Base-by-base conservation (phyloP, 139 green algal genomes). In the Mychonastes homosphaera region DNA sequence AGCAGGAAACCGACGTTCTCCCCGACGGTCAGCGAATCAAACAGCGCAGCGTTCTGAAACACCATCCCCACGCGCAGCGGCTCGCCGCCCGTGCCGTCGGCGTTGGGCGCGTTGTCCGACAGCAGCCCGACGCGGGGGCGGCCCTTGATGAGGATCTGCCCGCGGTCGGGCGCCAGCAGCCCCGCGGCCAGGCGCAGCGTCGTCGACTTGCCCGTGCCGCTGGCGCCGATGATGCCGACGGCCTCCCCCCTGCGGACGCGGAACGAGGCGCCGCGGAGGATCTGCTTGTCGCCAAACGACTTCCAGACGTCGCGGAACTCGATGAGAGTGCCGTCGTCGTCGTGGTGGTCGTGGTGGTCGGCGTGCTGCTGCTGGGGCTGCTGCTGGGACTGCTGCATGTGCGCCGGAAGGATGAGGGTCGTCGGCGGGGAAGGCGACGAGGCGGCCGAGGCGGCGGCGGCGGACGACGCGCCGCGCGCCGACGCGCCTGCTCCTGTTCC, bases 211-310 rank as follows among this genome's bases (percentile, higher is more conserved):
- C 93, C 93, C 4, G 93, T 98, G 38, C 93, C 93, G 15, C 79
- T 93, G 12, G 80, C 81, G 5, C 93, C 93, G 51, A 99, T 99
- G 72, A 99, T 97, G 19, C 93, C 93, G 36, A 99, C 89, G 0
- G 93, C 91, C 52, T 99, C 93, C 9, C 93, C 93, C 6, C 89
- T 56, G 9, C 85, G 71, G 26, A 99, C 92, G 46, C 87, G 92
- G 67, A 99, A 97, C 67, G 67, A 87, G 19, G 81, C 84, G 4
- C 92, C 92, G 4, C 64, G 70, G 62, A 99, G 77, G 28, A 99
- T 93, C 18, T 66, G 27, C 54, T 98, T 98, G 28, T 57, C 76
- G 13, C 92, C 92, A 74, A 99, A 99, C 0, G 82, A 80, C 70
- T 99, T 99, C 61, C 93, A 65, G n/a, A 99, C 89, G 47, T 96